A percentile compares a stretch with the other conserved stretches of the same genome.
These are phyloP conservation scores for Gaillardinia entomophila DNA, from an alignment of 805 yeast genomes.

Conservation along the genomic window DNA sequence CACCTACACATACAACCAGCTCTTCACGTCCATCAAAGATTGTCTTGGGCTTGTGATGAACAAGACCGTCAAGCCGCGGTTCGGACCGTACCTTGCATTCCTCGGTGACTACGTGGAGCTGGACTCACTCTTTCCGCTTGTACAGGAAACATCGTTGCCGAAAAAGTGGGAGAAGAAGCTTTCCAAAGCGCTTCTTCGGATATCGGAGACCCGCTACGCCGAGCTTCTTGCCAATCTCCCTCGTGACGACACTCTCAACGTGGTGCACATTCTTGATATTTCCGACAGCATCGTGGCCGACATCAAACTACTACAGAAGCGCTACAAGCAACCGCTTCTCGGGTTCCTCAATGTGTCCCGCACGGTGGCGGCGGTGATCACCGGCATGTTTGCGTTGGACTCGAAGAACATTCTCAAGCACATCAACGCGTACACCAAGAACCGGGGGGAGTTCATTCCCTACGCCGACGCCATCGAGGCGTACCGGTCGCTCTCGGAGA, in stretches of 20 bases:
- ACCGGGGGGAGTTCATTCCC: conserved; percentile 29
- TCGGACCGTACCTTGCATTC: conserved; percentile 47
- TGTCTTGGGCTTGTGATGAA: conserved; percentile 37
- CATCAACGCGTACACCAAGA: conserved; percentile 36
- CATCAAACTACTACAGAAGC: conserved; percentile 48
- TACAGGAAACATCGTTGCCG: conserved; percentile 30
- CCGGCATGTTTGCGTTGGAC: conserved; percentile 50
- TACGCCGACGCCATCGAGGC: conserved; percentile 55
- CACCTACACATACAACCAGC: conserved; percentile 38
- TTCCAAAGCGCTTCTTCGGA: conserved; percentile 26
- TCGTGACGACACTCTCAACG: conserved; percentile 45
- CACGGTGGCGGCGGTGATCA: conserved; percentile 43
- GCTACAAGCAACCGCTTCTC: conserved; percentile 56
- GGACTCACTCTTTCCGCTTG: conserved; percentile 37
- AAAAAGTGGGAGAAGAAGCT: conserved; percentile 42
- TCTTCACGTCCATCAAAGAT: conserved; percentile 41
- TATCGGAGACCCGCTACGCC: conserved; percentile 35
- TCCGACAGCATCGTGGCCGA: conserved; percentile 48
- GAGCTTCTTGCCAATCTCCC: conserved; percentile 47
- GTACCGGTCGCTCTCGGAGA: conserved; percentile 47
- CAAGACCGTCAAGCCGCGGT: conserved; percentile 45
- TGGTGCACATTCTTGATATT: conserved; percentile 51
- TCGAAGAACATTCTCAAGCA: conserved; percentile 45
- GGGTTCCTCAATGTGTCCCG: conserved; percentile 50
- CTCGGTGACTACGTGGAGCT: conserved; percentile 46